Evolutionary conservation across 352 stramenopile genomes (phyloP).

Genomic region (Globisporangium solare): DNA sequence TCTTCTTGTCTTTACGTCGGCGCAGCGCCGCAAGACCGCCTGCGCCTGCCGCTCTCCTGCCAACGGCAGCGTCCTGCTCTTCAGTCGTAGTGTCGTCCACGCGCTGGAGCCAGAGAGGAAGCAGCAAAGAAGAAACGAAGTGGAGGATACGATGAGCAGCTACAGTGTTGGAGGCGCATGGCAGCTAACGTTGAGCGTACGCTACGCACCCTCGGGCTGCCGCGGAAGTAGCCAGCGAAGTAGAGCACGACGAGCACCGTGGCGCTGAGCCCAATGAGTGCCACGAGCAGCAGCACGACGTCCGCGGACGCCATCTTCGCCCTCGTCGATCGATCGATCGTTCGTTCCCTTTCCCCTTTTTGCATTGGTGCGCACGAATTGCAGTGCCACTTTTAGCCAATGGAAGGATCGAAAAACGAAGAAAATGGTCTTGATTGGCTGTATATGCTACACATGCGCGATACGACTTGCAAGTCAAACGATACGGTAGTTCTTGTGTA

Average conservation of each 20-base stretch:
- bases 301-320: slow-evolving; percentile 41
- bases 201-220: slow-evolving; percentile 21
- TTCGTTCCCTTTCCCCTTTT: too few species aligned
- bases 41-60: slow-evolving; percentile 25
- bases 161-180: not conserved
- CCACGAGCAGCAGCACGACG: slow-evolving; percentile 43
- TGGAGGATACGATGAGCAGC: too few species aligned
- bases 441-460: too few species aligned
- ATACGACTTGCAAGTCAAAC: too few species aligned
- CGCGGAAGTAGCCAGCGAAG: slow-evolving; percentile 57
- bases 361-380: too few species aligned
- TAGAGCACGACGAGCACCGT: slow-evolving; percentile 59
- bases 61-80: slow-evolving; percentile 25
- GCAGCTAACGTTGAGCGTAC: not conserved
- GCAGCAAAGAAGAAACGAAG: too few species aligned
- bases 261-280: slow-evolving; percentile 39
- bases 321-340: too few species aligned
- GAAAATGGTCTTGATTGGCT: too few species aligned
- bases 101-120: slow-evolving; percentile 7
- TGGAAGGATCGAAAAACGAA: too few species aligned
- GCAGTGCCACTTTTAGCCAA: too few species aligned
- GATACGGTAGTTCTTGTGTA: too few species aligned
- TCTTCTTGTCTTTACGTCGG: slow-evolving; percentile 64
- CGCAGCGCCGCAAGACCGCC: slow-evolving; percentile 48
- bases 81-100: slow-evolving; percentile 26